Conservation (phyloP, 83 land plant species). For the Picea engelmannii region DNA sequence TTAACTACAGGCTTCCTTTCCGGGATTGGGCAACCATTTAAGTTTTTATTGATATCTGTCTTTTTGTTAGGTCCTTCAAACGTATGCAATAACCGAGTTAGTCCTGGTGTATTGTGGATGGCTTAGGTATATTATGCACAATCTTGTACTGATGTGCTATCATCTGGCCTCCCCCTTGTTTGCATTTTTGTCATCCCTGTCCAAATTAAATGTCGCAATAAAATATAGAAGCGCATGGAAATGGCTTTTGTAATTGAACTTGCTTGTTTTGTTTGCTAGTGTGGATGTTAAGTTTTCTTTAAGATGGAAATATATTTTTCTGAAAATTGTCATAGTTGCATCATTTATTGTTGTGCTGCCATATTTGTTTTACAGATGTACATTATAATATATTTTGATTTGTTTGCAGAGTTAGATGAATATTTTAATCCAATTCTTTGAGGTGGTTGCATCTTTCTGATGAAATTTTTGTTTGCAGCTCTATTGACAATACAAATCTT, state of each 20-base stretch:
- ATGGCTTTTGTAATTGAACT: background rate
- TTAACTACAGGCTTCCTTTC: background rate
- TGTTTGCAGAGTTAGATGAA: background rate
- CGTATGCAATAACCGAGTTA: background rate
- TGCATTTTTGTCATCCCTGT: background rate
- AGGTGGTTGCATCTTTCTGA: background rate
- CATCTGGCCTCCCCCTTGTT: background rate
- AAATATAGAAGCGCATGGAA: background rate
- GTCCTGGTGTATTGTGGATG: background rate
- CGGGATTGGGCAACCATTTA: background rate
- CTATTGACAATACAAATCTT: slow-evolving; percentile 69
- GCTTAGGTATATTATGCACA: background rate
- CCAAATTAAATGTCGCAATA: background rate
- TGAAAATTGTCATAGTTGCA: background rate
- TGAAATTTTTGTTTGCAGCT: slow-evolving; percentile 31
- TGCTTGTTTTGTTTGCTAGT: background rate
- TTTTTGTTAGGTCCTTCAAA: background rate
- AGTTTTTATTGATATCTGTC: background rate
- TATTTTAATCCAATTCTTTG: background rate
- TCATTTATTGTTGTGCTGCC: background rate
- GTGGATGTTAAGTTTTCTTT: background rate
- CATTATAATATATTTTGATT: background rate
- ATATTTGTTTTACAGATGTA: slow-evolving; percentile 7
- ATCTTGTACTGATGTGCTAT: background rate
- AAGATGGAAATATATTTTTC: background rate